Evolutionary conservation across 1,139 yeast species (phyloP).

Genomic region (Trichomonascaceae sp.): DNA sequence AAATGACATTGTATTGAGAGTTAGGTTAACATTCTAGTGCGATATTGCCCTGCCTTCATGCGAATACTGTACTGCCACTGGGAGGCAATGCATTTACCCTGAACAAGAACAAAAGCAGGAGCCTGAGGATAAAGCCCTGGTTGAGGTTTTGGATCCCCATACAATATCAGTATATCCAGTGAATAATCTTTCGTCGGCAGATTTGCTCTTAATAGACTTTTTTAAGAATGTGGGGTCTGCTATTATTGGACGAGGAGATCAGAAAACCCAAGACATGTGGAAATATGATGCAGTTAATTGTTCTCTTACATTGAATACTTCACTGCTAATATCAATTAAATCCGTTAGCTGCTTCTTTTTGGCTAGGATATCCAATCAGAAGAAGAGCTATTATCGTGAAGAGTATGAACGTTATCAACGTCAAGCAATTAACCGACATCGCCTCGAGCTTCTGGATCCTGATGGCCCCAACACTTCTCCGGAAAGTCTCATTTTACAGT

Average conservation of each 20-base stretch:
- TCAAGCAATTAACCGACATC: not conserved
- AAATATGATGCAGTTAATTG: slow-evolving; percentile 5
- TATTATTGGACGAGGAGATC: slow-evolving; percentile 2
- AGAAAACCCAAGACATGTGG: slow-evolving; percentile 2
- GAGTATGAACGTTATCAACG: not conserved
- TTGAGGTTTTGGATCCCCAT: not conserved
- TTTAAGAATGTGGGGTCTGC: not conserved
- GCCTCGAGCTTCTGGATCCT: slow-evolving; percentile 3
- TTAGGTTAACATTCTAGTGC: not conserved
- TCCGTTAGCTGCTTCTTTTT: not conserved
- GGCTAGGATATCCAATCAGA: not conserved
- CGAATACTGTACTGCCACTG: slow-evolving; percentile 9
- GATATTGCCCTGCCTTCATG: slow-evolving; percentile 9
- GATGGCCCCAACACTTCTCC: not conserved
- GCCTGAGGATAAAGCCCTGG: not conserved
- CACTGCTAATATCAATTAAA: not conserved
- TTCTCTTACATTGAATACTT: not conserved
- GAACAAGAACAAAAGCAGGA: not conserved
- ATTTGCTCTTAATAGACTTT: not conserved
- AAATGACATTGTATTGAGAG: not conserved
- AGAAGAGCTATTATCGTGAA: not conserved
- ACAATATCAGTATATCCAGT: not conserved
- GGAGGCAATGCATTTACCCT: slow-evolving; percentile 7
- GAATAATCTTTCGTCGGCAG: not conserved
- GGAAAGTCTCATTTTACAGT: not conserved